A percentile compares a stretch with the other conserved stretches of the same genome.
phyloP scores from a whole-genome alignment of 1,284 basidiomycete genomes.

The Singerocomus inundabilis region DNA sequence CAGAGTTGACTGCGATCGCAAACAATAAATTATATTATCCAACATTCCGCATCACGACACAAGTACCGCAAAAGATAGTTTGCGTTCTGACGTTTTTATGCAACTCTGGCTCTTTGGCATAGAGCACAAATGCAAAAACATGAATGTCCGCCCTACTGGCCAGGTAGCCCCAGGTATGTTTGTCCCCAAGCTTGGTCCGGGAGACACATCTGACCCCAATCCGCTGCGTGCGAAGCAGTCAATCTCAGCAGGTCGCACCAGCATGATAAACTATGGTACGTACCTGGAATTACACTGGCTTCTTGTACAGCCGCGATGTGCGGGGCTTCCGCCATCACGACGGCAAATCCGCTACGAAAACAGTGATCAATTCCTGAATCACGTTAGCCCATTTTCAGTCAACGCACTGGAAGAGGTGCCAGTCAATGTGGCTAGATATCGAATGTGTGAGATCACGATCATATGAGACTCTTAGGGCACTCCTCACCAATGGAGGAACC shows the following conservation, averaged over 20 bases:
- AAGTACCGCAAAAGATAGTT: too few relatives aligned
- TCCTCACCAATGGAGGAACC: conserved; percentile 46
- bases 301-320: conserved; percentile 2
- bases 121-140: not conserved
- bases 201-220: conserved; percentile 20
- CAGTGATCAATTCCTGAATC: not conserved
- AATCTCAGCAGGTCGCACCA: not conserved
- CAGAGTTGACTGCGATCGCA: too few relatives aligned
- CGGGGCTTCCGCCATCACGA: conserved; percentile 34
- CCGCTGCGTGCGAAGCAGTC: conserved; percentile 7
- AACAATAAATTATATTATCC: too few relatives aligned
- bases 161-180: not conserved
- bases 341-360: conserved; percentile 32
- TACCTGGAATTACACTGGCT: conserved; percentile 21
- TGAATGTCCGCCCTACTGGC: not conserved
- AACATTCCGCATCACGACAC: too few relatives aligned
- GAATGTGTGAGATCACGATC: not conserved
- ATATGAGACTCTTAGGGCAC: not conserved
- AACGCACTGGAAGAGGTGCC: conserved; percentile 37
- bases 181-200: conserved; percentile 7
- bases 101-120: not conserved
- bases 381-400: not conserved
- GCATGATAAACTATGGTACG: not conserved
- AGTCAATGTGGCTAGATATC: conserved; percentile 37
- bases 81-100: too few relatives aligned